These are phyloP conservation scores for Hevea brasiliensis DNA, from an alignment of 345 rosid species.

Conservation along the genomic window DNA sequence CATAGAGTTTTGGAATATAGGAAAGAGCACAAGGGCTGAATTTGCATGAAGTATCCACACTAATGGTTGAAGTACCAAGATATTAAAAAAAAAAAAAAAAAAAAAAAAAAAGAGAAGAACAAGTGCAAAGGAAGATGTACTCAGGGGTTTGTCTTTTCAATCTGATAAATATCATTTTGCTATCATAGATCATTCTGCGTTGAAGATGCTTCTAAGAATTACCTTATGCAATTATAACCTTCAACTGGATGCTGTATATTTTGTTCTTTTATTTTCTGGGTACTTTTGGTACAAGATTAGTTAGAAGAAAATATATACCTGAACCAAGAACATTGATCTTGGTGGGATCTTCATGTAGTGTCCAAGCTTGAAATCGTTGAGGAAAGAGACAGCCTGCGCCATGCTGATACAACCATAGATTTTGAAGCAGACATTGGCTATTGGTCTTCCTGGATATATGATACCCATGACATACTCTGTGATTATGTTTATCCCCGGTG, in stretches of 20 bases:
- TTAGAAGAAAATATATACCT: conserved; percentile 40
- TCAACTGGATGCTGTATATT: too few relatives aligned
- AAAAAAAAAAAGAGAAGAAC: too few relatives aligned
- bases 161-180: too few relatives aligned
- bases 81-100: too few relatives aligned
- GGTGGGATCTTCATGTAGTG: conserved; percentile 98
- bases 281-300: not conserved
- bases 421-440: conserved; percentile 92
- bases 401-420: conserved; percentile 82
- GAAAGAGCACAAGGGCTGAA: too few relatives aligned
- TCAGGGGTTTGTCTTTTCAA: not conserved
- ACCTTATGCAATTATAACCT: too few relatives aligned
- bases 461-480: conserved; percentile 88
- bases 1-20: too few relatives aligned
- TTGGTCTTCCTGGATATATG: conserved; percentile 81
- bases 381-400: conserved; percentile 90
- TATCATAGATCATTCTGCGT: too few relatives aligned
- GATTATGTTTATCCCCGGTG: conserved; percentile 87
- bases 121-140: not conserved
- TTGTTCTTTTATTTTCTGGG: too few relatives aligned
- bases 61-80: too few relatives aligned
- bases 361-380: conserved; percentile 88
- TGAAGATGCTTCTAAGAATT: too few relatives aligned
- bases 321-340: conserved; percentile 95
- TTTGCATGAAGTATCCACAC: too few relatives aligned